Base-by-base conservation (phyloP, 1,139 yeast genomes). In the Kazachstania sp. region DNA sequence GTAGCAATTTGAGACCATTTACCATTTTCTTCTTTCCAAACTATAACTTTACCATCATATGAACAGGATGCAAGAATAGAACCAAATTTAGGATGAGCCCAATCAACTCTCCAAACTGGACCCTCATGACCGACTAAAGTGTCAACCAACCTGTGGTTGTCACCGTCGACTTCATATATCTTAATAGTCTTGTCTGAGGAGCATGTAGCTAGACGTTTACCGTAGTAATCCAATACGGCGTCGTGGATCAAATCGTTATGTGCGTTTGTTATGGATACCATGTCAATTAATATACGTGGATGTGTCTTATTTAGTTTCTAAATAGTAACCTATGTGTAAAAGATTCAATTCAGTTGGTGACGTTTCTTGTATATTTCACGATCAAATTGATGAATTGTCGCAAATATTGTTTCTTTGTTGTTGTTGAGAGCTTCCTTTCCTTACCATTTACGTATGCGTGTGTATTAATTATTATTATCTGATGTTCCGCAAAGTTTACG, bases 41-140 rank as follows among this genome's bases (percentile, higher is more conserved):
- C 81, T 54, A 90, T 71, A 9, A 87, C 97, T 61, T 83, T 84
- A 47, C 98, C 98, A 63, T 92, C 98, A 62, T 87, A 94, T 1
- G 96, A 86, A 56, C 95, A 88, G 29, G 95, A 84, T 0, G 98
- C 98, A 55, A 92, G 74, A 55, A 92, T 86, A 6, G 88, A 84
- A 35, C 98, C 98, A 63, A 92, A 92, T 67, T 92, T 92, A 39
- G 99, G 98, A 65, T 94, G 98, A 2, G 98, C 97, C 99, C 98
- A 92, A 45, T 90, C 80, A 32, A 90, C 95, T 69, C 92, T 96
- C 98, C 99, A 94, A 44, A 94, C 97, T 11, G 98, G 97, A 20
- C 98, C 98, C 54, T 88, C 96, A 66, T 92, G 99, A 30, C 95
- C 79, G 62, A 77, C 69, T 55, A 92, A 73, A 1, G 97, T 88